Evolutionary conservation across 768 basidiomycete species (phyloP).

Genomic region (Agaricus sinodeliciosus): DNA sequence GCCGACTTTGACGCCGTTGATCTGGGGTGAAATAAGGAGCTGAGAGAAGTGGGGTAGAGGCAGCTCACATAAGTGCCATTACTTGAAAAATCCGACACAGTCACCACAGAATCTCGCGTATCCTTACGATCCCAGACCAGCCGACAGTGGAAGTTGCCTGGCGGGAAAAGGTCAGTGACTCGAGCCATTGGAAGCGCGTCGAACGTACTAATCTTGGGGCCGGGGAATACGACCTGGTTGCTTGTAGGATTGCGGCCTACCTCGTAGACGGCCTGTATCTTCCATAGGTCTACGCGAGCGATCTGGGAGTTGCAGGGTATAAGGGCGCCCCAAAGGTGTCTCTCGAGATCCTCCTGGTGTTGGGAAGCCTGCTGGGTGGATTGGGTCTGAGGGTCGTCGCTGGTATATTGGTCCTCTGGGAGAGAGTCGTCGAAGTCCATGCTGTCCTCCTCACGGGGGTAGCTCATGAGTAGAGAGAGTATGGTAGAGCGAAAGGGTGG

Average conservation of each 20-base stretch:
- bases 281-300: conserved; percentile 57
- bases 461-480: conserved; percentile 15
- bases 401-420: conserved; percentile 15
- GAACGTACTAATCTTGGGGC: conserved; percentile 68
- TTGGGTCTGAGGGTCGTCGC: conserved; percentile 35
- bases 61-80: conserved; percentile 67
- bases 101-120: conserved; percentile 31
- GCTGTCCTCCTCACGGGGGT: conserved; percentile 7
- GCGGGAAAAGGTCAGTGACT: background rate
- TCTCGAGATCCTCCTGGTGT: conserved; percentile 22
- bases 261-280: conserved; percentile 36
- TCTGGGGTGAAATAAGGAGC: conserved; percentile 29
- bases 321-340: conserved; percentile 65
- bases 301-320: conserved; percentile 52
- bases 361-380: conserved; percentile 40
- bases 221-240: conserved; percentile 54
- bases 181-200: background rate
- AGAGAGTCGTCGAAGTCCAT: conserved; percentile 20
- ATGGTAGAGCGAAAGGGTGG: conserved; percentile 8
- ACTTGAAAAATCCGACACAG: conserved; percentile 52
- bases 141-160: conserved; percentile 53
- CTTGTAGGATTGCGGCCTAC: conserved; percentile 48
- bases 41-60: background rate
- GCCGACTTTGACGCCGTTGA: conserved; percentile 62
- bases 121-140: conserved; percentile 56